Evolutionary conservation across 192 early-diverging fungal species (phyloP), one percentile per base, ranked within the genome.

Genomic region (Jimgerdemannia lactiflua): DNA sequence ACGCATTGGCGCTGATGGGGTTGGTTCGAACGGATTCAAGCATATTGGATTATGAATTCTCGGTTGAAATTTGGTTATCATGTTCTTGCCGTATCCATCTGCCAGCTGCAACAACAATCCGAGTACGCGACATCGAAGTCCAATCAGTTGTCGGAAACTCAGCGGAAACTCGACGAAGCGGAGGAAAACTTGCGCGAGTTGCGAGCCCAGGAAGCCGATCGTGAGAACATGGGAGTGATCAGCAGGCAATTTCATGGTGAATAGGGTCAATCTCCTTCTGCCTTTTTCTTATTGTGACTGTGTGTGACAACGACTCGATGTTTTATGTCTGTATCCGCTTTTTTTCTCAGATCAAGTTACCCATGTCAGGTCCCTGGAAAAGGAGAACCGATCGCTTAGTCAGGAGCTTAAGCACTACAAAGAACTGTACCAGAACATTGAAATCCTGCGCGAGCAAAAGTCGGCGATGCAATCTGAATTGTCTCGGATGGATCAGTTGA

Each of bases 401-500:
- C 75, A 84, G 65, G 82, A 89, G 14, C 75, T 75, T 59, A 70
- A 72, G 49, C 82, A 82, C 67, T 82, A 85, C 68, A 76, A 86
- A 41, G 81, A 84, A 14, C 75, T 74, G 43, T 85, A 85, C 59
- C 69, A 77, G 20, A 83, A 84, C 19, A 80, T 81, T 65, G 89
- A 90, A 73, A 84, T 89, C 70, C 70, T 83, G 54, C 78, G 82
- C 10, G 89, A 90, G 70, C 81, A 86, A 41, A 86, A 89, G 72
- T 68, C 65, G 43, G 83, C 76, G 4, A 78, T 94, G 43, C 88
- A 92, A 74, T 79, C 86, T 67, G 85, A 89, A 42, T 82, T 91
- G 42, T 75, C 79, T 10, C 80, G 86, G 66, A 83, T 92, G 64
- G 84, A 88, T 39, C 75, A 83, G 41, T 71, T 90, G 9, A 85